A percentile compares a stretch with the other conserved stretches of the same genome.
Conservation (phyloP, 208 protist genomes). For the Crithidia mellificae region DNA sequence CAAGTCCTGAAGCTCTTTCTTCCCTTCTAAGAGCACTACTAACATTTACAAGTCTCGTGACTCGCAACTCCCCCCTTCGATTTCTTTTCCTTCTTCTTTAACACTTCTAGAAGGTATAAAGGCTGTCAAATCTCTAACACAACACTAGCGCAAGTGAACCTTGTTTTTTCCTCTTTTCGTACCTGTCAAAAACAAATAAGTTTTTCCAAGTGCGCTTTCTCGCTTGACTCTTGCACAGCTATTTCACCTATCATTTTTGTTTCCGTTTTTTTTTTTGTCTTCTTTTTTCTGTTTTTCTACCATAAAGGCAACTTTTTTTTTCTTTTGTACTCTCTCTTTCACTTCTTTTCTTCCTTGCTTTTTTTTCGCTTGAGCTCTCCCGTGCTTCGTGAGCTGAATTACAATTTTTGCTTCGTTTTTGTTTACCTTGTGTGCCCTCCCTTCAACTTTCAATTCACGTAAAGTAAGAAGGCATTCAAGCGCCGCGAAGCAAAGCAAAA, state of each 20-base stretch:
- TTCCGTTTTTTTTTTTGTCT: neutral
- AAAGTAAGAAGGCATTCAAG: neutral
- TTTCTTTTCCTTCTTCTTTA: too few species aligned
- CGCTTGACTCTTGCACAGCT: too few species aligned
- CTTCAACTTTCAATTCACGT: neutral
- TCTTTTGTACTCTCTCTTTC: neutral
- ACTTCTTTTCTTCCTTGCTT: neutral
- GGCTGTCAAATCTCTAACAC: too few species aligned
- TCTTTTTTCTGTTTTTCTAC: neutral
- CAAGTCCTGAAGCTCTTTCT: too few species aligned
- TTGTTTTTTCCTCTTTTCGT: too few species aligned
- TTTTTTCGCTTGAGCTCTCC: neutral
- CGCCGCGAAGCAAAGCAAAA: neutral
- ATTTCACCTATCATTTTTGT: neutral
- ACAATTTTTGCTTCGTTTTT: slow-evolving; percentile 13
- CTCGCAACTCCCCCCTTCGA: too few species aligned
- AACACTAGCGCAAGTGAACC: too few species aligned
- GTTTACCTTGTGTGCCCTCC: neutral
- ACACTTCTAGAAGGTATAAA: too few species aligned
- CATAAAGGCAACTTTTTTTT: neutral
- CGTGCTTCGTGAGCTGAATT: neutral
- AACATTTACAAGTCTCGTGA: too few species aligned
- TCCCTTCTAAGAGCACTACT: too few species aligned
- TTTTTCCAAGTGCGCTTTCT: too few species aligned
- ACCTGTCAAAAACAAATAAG: too few species aligned